phyloP scores from a whole-genome alignment of 208 protist species.

The Strigomonas galati region DNA sequence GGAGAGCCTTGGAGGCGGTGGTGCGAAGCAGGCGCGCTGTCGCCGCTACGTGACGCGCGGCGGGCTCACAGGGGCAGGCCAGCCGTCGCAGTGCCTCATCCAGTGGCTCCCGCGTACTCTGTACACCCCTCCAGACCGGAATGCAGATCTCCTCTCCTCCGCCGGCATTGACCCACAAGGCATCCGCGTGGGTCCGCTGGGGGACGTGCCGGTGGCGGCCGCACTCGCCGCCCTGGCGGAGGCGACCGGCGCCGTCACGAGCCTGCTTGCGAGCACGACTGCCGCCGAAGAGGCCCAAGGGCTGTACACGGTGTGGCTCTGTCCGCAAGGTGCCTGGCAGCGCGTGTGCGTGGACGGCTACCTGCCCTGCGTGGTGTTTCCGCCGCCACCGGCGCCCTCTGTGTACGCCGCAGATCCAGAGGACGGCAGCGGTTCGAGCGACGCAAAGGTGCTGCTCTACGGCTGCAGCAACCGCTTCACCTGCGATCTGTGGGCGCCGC shows the following conservation, averaged over 20 bases:
- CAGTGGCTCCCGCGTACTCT: slow-evolving; percentile 24
- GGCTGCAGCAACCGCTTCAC: slow-evolving; percentile 29
- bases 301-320: slow-evolving; percentile 49
- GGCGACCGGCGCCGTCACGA: slow-evolving; percentile 40
- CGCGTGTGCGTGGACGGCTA: slow-evolving; percentile 49
- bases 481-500: slow-evolving; percentile 59
- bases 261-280: slow-evolving; percentile 46
- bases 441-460: slow-evolving; percentile 17
- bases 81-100: slow-evolving; percentile 14
- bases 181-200: slow-evolving; percentile 29
- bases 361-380: slow-evolving; percentile 39
- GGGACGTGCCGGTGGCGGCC: slow-evolving; percentile 47
- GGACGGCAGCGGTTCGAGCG: neutral
- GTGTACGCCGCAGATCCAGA: neutral
- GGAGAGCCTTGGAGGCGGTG: slow-evolving; percentile 23
- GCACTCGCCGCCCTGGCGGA: slow-evolving; percentile 63
- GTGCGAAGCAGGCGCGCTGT: neutral
- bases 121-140: slow-evolving; percentile 16
- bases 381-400: neutral
- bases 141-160: slow-evolving; percentile 21
- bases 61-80: neutral
- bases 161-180: slow-evolving; percentile 34
- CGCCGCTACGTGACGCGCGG: neutral
- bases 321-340: slow-evolving; percentile 48
- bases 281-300: slow-evolving; percentile 34